phyloP scores from a whole-genome alignment of 225 moss, liverwort and hornwort genomes.

The Physcomitrium patens region DNA sequence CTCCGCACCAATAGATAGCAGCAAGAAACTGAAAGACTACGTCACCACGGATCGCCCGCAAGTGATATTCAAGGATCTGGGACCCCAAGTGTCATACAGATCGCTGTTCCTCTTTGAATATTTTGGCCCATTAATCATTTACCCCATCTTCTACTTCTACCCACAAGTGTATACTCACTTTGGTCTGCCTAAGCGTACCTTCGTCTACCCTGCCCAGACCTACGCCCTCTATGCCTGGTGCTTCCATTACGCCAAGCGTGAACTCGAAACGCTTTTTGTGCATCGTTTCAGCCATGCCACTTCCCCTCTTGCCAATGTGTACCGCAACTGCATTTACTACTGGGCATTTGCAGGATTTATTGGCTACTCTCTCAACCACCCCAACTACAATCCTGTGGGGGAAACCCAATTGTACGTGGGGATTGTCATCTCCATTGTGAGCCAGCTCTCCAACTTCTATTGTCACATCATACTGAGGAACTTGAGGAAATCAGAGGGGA shows the following conservation, averaged over 20 bases:
- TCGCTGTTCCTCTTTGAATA: conserved; percentile 87
- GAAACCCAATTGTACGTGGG: conserved; percentile 70
- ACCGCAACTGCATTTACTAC: conserved; percentile 80
- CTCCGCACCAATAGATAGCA: conserved; percentile 51
- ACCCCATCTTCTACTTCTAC: conserved; percentile 76
- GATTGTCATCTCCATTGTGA: conserved; percentile 49
- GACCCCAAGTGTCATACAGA: conserved; percentile 79
- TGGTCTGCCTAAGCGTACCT: conserved; percentile 55
- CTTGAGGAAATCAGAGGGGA: conserved; percentile 51
- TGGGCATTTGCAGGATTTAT: conserved; percentile 79
- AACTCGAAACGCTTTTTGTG: conserved; percentile 75
- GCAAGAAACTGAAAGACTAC: conserved; percentile 75
- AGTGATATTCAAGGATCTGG: conserved; percentile 83
- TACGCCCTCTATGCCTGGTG: conserved; percentile 71
- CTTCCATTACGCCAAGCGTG: conserved; percentile 76
- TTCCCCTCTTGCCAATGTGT: conserved; percentile 76
- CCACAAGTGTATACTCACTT: conserved; percentile 73
- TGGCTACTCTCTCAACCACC: conserved; percentile 88
- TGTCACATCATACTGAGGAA: conserved; percentile 76
- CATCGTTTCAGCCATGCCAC: conserved; percentile 78
- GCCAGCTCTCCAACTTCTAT: conserved; percentile 75
- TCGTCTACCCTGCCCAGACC: conserved; percentile 57
- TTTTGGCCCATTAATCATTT: conserved; percentile 77
- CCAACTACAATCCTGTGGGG: conserved; percentile 71
- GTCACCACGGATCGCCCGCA: conserved; percentile 53